Base-by-base conservation (phyloP, 2,329 filamentous ascomycete species). In the Verticillium klebahnii region DNA sequence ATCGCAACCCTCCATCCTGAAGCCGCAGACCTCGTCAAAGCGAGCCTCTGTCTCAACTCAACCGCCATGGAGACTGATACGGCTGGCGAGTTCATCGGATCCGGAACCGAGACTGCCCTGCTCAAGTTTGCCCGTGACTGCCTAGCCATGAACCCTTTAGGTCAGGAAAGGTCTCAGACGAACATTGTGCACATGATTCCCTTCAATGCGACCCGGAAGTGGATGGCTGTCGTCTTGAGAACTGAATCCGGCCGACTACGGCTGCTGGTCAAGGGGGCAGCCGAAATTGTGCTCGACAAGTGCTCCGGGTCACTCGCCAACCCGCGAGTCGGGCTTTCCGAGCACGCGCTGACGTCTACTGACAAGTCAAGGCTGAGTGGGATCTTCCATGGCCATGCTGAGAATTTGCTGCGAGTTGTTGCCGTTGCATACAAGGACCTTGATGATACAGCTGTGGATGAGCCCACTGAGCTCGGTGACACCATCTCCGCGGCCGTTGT, bases 101-200 rank as follows among this genome's bases (percentile, higher is more conserved):
- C 89, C 5, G 92, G 92, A 75, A 93, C 90, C 0, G 90, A 93
- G 71, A 91, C 89, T 4, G 89, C 90, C 25, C 78, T 93, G 14
- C 80, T 93, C n/a, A 79, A 81, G 29, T 91, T 92, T 70, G 87
- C 88, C 23, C 82, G 83, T 57, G 85, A 89, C 57, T 79, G 85
- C 68, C 77, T 92, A 15, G 88, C 82, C 52, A 86, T 92, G 79
- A 84, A 83, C 6, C 79, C 82, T 0, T 75, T 91, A 17, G 77
- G 77, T 56, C 80, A 87, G 64, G 87, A 88, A 67, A 82, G 89
- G 19, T 80, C 85, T 15, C 90, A 89, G 66, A 81, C 82, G 40
- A 80, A 83, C 69, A 56, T 70, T 2, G 65, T 73, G 3, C 78
- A 82, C 63, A 75, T 82, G 67, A 75, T 80, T 9, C 70, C 70